phyloP scores from a whole-genome alignment of 345 rosid species.

The Carallia brachiata region DNA sequence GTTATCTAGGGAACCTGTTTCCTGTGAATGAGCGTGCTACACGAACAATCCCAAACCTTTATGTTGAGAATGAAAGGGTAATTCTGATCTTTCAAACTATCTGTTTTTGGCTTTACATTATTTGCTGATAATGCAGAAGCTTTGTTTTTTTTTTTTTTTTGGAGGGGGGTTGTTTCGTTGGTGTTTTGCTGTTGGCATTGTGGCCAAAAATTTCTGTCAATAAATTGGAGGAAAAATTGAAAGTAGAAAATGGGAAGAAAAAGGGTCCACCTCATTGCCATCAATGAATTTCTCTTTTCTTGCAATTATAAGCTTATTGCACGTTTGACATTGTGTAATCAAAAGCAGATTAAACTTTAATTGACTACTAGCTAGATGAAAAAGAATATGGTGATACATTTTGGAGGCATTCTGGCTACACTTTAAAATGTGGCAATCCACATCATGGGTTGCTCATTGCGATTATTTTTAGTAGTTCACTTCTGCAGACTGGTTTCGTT shows the following conservation, averaged over 20 bases:
- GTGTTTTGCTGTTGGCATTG: too few species aligned
- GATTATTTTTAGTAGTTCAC: not conserved
- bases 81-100: conserved; percentile 8
- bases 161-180: too few species aligned
- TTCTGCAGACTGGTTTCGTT: not conserved
- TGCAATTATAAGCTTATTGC: too few species aligned
- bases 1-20: conserved; percentile 58
- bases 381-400: too few species aligned
- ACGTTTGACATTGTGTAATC: too few species aligned
- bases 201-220: not conserved
- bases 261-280: too few species aligned
- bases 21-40: conserved; percentile 88
- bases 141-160: not conserved
- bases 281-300: too few species aligned
- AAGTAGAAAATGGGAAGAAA: too few species aligned
- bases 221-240: too few species aligned
- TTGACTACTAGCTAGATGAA: too few species aligned
- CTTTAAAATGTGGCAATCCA: not conserved
- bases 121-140: not conserved
- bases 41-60: conserved; percentile 84
- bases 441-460: not conserved
- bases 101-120: not conserved
- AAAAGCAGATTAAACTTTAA: too few species aligned
- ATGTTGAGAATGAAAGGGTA: conserved; percentile 98
- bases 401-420: too few species aligned